Base-by-base conservation (phyloP, 768 basidiomycete species). In the Filobasidium floriforme region DNA sequence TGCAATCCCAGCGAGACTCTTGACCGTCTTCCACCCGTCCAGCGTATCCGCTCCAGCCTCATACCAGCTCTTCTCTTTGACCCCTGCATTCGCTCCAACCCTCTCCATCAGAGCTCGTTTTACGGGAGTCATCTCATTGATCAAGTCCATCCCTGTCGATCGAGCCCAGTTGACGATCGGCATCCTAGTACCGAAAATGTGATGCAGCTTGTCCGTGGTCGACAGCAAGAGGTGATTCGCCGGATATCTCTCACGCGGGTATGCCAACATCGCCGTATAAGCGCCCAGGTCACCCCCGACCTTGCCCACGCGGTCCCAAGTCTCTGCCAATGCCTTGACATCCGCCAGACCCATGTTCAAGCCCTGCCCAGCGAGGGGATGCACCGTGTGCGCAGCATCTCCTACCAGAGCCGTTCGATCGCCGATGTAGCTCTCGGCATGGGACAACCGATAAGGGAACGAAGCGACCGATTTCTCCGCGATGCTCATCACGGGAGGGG, bases 331-430 rank as follows among this genome's bases (percentile, higher is more conserved):
- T 64, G 83, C 83, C 73, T 87, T 83, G 1, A 88, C 90, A 75
- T 99, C 94, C 0, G 82, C 87, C 32, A 99, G 81, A n/a, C 94
- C 96, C 74, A 94, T 81, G 77, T 99, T 98, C 49, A 98, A 82
- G 0, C 94, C 96, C 76, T 98, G 94, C 1, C 96, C 96, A 0
- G 93, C 94, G 29, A 98, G 84, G 0, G 96, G 94, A 74, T 98
- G 94, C 1, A 92, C 82, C 0, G 90, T 90, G 74, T 98, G 96
- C 19, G 93, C 96, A 0, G 94, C 93, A 78, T 99, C 96, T 1
- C 96, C 96, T 1, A 98, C 85, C 9, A 98, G 85, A 1, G 88
- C 92, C 0, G 90, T 93, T 4, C 94, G 84, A 1, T 80, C 76
- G 18, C 92, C 91, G 52, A 93, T 80, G 77, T 99, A 98, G 0